A percentile compares a stretch with the other conserved stretches of the same genome.
phyloP scores from a whole-genome alignment of 306 rosid species.

The Ammopiptanthus mongolicus region DNA sequence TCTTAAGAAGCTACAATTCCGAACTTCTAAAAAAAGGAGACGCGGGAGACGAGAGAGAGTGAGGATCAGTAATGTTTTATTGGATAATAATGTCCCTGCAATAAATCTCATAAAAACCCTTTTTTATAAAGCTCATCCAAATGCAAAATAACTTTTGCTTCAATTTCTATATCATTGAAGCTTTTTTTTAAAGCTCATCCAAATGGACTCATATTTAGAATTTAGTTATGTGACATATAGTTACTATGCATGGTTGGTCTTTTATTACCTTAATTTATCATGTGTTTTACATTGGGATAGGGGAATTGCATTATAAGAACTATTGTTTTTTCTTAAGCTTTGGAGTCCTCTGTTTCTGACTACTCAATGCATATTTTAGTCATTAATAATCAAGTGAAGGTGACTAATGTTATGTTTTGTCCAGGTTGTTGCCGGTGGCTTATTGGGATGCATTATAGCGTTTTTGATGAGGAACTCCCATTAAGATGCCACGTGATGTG shows the following conservation, averaged over 20 bases:
- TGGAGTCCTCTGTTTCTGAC: neutral
- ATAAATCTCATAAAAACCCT: too few species aligned
- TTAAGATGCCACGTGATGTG: conserved; percentile 16
- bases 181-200: too few species aligned
- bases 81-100: too few species aligned
- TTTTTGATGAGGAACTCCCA: conserved; percentile 37
- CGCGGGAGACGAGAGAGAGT: too few species aligned
- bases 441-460: conserved; percentile 72
- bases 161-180: too few species aligned
- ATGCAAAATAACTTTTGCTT: too few species aligned
- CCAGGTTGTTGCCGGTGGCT: conserved; percentile 80
- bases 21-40: too few species aligned
- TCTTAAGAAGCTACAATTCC: too few species aligned
- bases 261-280: neutral
- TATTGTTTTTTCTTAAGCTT: neutral
- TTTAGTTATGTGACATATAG: neutral
- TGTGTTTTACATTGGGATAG: neutral
- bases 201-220: too few species aligned
- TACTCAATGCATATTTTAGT: neutral
- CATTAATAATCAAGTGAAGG: neutral
- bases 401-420: neutral
- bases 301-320: neutral
- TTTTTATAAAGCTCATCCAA: too few species aligned
- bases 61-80: too few species aligned
- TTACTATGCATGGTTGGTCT: neutral